Evolutionary conservation across 768 basidiomycete species (phyloP), one percentile per base, ranked within the genome.

Genomic region (Rhizopogon vulgaris): DNA sequence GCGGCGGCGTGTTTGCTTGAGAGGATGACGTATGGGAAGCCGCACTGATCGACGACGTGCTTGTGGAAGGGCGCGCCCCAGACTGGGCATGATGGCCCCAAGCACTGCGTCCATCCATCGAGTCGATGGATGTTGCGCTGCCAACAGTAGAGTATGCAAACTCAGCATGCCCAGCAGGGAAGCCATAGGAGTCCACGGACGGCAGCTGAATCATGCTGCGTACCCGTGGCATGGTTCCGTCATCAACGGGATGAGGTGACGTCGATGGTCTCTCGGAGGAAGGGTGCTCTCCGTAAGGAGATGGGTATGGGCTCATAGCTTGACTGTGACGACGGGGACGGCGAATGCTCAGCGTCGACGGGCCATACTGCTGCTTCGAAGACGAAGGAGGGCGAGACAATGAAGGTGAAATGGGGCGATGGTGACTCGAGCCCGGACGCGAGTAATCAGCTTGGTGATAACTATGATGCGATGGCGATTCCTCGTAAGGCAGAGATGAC

Each of bases 271-370:
- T 79, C 56, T 83, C 81, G 14, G 32, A 34, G 47, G 80, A 79
- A 17, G 68, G 56, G 41, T 78, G 72, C 50, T 84, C 79, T 53
- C 83, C 84, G 67, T 91, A 92, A 41, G 89, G 87, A 55, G 82
- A 85, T 15, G 90, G 90, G 68, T 92, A 92, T 11, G 90, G 90
- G 60, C 83, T 87, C 76, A 92, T 84, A 1, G 89, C 90, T 66
- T 92, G 90, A 64, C 85, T 88, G 67, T 91, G 90, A 52, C 90
- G 79, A 40, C 90, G 78, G 41, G 78, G 78, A 28, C 90, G 78
- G 25, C 87, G 80, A 34, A 91, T 78, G 65, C 85, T 83, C 49
- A 89, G 68, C 14, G 84, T 80, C 22, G 70, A 73, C 6, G 74
- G 66, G 38, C 70, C 71, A 58, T 74, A 78, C 28, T 78, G 78